Conservation (phyloP, 2,329 filamentous ascomycete species). For the Calonectria crousiana region DNA sequence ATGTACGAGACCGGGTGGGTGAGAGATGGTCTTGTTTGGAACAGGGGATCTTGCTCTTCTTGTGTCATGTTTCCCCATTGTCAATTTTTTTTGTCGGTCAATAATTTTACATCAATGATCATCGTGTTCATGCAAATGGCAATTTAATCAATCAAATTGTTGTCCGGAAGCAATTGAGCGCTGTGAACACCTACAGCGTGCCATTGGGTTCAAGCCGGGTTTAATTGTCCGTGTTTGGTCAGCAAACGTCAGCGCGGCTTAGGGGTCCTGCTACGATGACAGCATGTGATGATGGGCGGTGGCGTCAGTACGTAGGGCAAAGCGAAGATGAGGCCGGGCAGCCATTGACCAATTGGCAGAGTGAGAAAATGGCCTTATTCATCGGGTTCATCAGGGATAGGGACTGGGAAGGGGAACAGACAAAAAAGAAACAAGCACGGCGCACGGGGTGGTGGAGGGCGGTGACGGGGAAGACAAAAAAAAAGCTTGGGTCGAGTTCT, state of each 20-base stretch:
- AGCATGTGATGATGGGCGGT: conserved; percentile 22
- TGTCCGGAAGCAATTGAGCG: not conserved
- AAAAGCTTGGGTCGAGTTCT: conserved; percentile 33
- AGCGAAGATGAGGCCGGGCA: not conserved
- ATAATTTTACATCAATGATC: not conserved
- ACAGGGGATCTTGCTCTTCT: not conserved
- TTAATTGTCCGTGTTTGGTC: not conserved
- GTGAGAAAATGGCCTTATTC: conserved; percentile 42
- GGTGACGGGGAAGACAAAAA: conserved; percentile 13
- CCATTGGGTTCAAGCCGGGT: not conserved
- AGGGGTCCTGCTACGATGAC: not conserved
- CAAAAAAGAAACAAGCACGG: conserved; percentile 30
- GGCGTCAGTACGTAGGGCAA: not conserved
- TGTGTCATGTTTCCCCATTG: not conserved
- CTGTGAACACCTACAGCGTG: not conserved
- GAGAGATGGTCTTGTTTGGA: not conserved
- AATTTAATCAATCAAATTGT: not conserved
- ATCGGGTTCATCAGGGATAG: conserved; percentile 40
- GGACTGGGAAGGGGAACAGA: conserved; percentile 38
- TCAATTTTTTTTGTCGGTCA: not conserved
- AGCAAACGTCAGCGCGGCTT: not conserved
- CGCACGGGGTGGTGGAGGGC: conserved; percentile 22
- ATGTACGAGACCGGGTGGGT: conserved; percentile 11
- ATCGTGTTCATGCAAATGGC: not conserved
- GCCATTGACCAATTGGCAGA: conserved; percentile 34